Conservation (phyloP, 2,329 filamentous ascomycete species). For the Gyromitra esculenta region DNA sequence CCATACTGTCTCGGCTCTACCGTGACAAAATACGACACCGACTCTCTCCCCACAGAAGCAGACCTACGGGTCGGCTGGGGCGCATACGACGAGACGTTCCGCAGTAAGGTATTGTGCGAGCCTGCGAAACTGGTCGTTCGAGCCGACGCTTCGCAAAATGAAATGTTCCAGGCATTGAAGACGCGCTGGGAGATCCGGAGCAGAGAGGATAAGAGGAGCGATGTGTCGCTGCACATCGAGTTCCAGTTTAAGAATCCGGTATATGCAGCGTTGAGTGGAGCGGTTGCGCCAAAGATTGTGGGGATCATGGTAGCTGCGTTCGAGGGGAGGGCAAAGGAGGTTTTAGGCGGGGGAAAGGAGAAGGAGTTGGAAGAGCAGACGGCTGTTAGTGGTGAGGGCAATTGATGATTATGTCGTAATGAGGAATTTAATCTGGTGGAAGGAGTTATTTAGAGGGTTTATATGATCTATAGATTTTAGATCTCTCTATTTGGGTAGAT, state of each 20-base stretch:
- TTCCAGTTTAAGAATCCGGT: constrained; percentile 91
- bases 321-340: constrained; percentile 76
- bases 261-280: constrained; percentile 81
- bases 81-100: constrained; percentile 83
- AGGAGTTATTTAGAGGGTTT: not conserved
- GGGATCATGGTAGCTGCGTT: constrained; percentile 93
- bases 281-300: constrained; percentile 84
- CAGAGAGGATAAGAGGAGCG: constrained; percentile 66
- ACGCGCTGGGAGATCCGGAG: constrained; percentile 73
- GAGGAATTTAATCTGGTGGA: not conserved
- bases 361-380: constrained; percentile 14
- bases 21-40: constrained; percentile 71
- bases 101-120: constrained; percentile 77
- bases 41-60: constrained; percentile 72
- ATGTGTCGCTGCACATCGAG: constrained; percentile 78
- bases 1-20: constrained; percentile 83
- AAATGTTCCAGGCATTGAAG: constrained; percentile 73
- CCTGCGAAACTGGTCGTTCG: constrained; percentile 61
- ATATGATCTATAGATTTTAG: not conserved
- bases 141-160: constrained; percentile 62
- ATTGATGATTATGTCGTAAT: constrained; percentile 12
- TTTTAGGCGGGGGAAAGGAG: constrained; percentile 62
- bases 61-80: constrained; percentile 87
- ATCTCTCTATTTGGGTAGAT: constrained; percentile 15
- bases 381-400: constrained; percentile 1